Evolutionary conservation across 306 rosid species (phyloP).

Genomic region (Dicorynia guianensis): DNA sequence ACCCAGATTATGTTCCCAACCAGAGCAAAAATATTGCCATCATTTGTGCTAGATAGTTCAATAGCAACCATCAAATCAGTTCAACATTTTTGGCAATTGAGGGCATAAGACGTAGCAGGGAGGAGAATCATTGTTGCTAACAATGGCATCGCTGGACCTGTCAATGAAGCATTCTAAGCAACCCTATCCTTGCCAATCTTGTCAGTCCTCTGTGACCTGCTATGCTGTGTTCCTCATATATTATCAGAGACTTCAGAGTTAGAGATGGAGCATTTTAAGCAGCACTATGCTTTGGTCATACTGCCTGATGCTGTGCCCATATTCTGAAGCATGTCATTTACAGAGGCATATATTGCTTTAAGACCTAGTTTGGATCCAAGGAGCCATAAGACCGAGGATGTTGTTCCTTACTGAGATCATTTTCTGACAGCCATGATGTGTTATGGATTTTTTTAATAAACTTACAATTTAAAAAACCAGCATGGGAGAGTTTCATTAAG

Average conservation of each 20-base stretch:
- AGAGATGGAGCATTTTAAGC: not conserved
- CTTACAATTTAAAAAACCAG: conserved; percentile 26
- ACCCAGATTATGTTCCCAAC: not conserved
- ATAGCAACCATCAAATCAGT: conserved; percentile 15
- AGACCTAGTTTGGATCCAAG: too few species aligned
- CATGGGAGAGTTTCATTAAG: not conserved
- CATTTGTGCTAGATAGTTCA: not conserved
- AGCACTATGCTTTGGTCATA: not conserved
- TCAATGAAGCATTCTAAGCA: not conserved
- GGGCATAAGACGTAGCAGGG: not conserved
- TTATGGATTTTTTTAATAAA: conserved; percentile 4
- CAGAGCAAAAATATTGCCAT: not conserved
- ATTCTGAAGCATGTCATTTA: too few species aligned
- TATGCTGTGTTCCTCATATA: not conserved
- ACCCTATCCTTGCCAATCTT: not conserved
- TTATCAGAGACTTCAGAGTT: not conserved
- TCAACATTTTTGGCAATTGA: conserved; percentile 6
- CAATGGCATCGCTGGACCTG: not conserved
- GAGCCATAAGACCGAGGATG: not conserved
- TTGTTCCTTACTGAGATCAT: not conserved
- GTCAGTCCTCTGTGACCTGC: not conserved
- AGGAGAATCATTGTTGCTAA: not conserved
- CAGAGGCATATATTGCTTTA: too few species aligned
- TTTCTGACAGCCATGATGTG: not conserved
- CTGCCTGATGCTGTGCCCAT: not conserved